phyloP scores from a whole-genome alignment of 1,139 yeast species.

The Saccharomyces hybrid region DNA sequence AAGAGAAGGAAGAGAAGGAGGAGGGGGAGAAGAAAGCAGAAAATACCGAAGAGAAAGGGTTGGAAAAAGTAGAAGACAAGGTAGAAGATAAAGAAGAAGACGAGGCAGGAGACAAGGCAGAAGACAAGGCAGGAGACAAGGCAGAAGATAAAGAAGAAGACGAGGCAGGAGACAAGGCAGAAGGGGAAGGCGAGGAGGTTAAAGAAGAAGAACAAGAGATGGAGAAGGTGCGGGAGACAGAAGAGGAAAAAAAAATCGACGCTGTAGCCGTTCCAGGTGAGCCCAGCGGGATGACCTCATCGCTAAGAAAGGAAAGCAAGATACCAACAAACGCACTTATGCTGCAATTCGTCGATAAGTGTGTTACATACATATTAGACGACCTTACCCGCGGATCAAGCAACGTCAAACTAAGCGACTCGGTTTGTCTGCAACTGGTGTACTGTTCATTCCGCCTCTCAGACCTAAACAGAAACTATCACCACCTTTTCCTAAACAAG shows the following conservation, averaged over 20 bases:
- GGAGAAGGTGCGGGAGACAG: background rate
- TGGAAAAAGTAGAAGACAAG: background rate
- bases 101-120: background rate
- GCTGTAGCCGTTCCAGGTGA: background rate
- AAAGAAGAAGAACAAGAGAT: background rate
- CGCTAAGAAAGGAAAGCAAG: background rate
- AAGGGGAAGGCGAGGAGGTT: too few species aligned
- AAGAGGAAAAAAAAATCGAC: background rate
- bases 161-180: background rate
- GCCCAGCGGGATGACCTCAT: constrained; percentile 5
- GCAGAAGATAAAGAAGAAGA: background rate
- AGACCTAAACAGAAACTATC: constrained; percentile 27
- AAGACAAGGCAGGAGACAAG: background rate
- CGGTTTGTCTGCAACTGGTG: constrained; percentile 30
- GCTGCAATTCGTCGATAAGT: constrained; percentile 24
- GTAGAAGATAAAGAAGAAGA: background rate
- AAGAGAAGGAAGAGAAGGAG: background rate
- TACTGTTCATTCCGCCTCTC: constrained; percentile 32
- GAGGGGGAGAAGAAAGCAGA: constrained; percentile 2
- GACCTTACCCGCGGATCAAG: constrained; percentile 9
- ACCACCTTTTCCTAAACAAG: constrained; percentile 26
- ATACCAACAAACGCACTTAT: constrained; percentile 22
- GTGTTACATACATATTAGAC: constrained; percentile 16
- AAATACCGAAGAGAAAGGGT: background rate
- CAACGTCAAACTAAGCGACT: constrained; percentile 20